These are phyloP conservation scores for Senecio squalidus DNA, from an alignment of 140 eudicot species.

Conservation along the genomic window DNA sequence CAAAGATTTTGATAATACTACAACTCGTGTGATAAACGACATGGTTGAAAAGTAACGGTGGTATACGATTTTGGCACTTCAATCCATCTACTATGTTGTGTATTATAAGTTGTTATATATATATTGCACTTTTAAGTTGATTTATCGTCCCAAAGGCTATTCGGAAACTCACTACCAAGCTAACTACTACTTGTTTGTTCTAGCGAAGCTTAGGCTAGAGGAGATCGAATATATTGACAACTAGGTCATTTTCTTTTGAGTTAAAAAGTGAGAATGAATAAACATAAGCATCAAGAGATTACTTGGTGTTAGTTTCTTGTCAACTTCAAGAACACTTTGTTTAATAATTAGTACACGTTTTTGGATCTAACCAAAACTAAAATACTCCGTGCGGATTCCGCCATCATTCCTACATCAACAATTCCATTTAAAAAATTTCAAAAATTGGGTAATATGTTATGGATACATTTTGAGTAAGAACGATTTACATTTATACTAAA, in stretches of 20 bases:
- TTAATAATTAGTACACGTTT: slow-evolving; percentile 18
- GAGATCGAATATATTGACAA: slow-evolving; percentile 6
- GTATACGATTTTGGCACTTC: background rate
- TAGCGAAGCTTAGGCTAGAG: too few species aligned
- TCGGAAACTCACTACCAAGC: too few species aligned
- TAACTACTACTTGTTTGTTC: too few species aligned
- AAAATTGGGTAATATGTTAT: slow-evolving; percentile 4
- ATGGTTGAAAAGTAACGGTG: too few species aligned
- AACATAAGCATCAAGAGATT: slow-evolving; percentile 8
- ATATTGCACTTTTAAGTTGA: too few species aligned
- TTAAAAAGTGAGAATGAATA: slow-evolving; percentile 14
- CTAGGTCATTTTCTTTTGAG: slow-evolving; percentile 10
- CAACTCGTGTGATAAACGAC: too few species aligned
- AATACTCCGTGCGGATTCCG: slow-evolving; percentile 47
- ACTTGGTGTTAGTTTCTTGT: slow-evolving; percentile 40
- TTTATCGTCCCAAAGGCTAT: too few species aligned
- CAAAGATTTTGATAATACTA: too few species aligned
- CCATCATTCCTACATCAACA: slow-evolving; percentile 30
- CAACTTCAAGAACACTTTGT: slow-evolving; percentile 42
- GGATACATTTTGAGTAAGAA: background rate
- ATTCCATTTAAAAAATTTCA: slow-evolving; percentile 5
- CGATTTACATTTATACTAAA: too few species aligned
- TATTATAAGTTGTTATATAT: too few species aligned
- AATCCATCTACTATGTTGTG: background rate
- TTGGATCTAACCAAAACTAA: slow-evolving; percentile 30